Evolutionary conservation across 441 rosid species (phyloP), one percentile per base, ranked within the genome.

Genomic region (Aleurites moluccanus): DNA sequence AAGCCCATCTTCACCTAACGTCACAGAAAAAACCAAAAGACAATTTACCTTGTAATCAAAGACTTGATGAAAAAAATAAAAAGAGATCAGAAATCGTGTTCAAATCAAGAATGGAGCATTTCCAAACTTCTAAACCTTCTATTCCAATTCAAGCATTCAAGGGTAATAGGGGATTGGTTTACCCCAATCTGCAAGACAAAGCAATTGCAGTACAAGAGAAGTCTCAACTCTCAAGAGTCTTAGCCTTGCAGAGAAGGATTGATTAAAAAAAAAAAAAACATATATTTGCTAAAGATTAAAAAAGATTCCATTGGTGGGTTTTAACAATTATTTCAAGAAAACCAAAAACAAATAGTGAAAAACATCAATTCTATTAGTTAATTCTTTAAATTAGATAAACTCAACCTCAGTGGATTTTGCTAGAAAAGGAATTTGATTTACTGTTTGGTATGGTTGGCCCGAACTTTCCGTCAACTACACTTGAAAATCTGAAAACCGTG

Each of bases 61-160:
- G 83, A 27, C 64, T 78, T 45, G 2, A 44, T 10, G 11, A 8
- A 69, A 49, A 38, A 66, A 77, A n/a, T n/a, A n/a, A 69, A 23
- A 38, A 72, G 66, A 25, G 20, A 62, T 44, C 10, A 67, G 55
- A 59, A 65, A 47, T 45, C 38, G 38, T 68, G 23, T 42, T 57
- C 8, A 73, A 49, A 59, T 45, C 47, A 65, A 47, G 62, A 70
- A 70, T 18, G 35, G 3, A 28, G 21, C 66, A 73, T 38, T 10
- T 45, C 70, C 69, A 35, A 59, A 21, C 60, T 66, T n/a, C 40
- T 63, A 66, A 89, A 68, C 76, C 93, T 86, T 88, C 76, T 52
- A 82, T 88, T 92, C 78, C 78, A 88, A 88, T 89, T 75, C 89
- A 90, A 92, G 93, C 86, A 87, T 85, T n/a, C 68, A 75, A 73